Evolutionary conservation across 2,329 filamentous ascomycete genomes (phyloP).

Genomic region (Diaporthe caulivora): DNA sequence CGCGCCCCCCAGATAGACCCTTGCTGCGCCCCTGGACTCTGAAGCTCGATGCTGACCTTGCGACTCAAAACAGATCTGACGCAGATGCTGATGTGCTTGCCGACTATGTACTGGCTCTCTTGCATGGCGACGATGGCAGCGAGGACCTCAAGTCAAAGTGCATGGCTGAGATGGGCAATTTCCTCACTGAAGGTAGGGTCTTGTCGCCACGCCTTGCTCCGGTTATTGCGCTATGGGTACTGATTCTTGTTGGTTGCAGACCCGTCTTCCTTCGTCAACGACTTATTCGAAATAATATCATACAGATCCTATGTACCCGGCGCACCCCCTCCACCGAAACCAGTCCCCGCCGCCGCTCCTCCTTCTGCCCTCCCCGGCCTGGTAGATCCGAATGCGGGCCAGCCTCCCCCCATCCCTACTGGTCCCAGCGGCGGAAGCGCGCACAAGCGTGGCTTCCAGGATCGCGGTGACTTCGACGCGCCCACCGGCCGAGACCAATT

Average conservation of each 20-base stretch:
- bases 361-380: neutral
- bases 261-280: conserved; percentile 73
- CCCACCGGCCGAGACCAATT: conserved; percentile 46
- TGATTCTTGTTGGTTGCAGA: conserved; percentile 53
- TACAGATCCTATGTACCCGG: conserved; percentile 73
- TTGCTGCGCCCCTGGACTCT: neutral
- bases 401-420: conserved; percentile 18
- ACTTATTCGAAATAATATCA: conserved; percentile 76
- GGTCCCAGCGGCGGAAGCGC: conserved; percentile 47
- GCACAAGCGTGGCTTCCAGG: conserved; percentile 68
- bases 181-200: conserved; percentile 73
- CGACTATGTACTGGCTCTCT: conserved; percentile 84
- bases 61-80: conserved; percentile 69
- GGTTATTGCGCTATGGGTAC: neutral
- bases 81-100: conserved; percentile 85
- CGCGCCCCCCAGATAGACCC: conserved; percentile 27
- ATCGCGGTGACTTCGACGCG: conserved; percentile 58
- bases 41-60: conserved; percentile 22
- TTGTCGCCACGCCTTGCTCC: neutral
- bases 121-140: conserved; percentile 76
- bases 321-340: conserved; percentile 56
- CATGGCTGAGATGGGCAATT: conserved; percentile 80
- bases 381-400: neutral
- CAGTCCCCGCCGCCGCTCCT: conserved; percentile 38
- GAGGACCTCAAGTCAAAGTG: conserved; percentile 76